Percentiles rank a stretch among this genome's conserved stretches.
Conservation (phyloP, 169 alveolate species). For the Sarcocystis neurona region DNA sequence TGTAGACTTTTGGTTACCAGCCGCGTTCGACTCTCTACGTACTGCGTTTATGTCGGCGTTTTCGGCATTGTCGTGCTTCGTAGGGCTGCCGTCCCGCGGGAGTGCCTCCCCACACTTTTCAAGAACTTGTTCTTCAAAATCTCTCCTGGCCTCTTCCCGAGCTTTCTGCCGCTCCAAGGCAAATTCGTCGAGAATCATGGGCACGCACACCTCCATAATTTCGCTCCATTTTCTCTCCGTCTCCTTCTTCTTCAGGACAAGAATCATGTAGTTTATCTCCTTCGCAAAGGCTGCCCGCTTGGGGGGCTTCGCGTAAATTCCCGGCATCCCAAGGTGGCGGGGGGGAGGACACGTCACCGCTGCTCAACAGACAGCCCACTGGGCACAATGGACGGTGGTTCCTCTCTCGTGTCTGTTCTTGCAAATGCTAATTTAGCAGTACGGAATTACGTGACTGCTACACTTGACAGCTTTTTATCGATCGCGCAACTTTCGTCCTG, state of each 20-base stretch:
- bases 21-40: not conserved
- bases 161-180: conserved; percentile 29
- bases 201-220: not conserved
- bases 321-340: too few species aligned
- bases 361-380: too few species aligned
- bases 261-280: conserved; percentile 25
- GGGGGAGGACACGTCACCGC: too few species aligned
- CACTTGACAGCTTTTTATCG: too few species aligned
- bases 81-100: too few species aligned
- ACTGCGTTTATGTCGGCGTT: not conserved
- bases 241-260: not conserved
- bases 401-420: not conserved
- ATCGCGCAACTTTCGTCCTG: too few species aligned
- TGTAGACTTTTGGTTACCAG: too few species aligned
- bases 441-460: too few species aligned
- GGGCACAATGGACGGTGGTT: not conserved
- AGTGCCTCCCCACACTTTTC: too few species aligned
- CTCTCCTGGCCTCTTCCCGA: conserved; percentile 8
- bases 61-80: too few species aligned
- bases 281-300: conserved; percentile 34
- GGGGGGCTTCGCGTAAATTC: conserved; percentile 42
- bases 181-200: not conserved
- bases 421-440: too few species aligned
- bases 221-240: conserved; percentile 2
- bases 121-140: not conserved